These are phyloP conservation scores for Maudiozyma serrabonitensis DNA, from an alignment of 805 yeast genomes.

Conservation along the genomic window DNA sequence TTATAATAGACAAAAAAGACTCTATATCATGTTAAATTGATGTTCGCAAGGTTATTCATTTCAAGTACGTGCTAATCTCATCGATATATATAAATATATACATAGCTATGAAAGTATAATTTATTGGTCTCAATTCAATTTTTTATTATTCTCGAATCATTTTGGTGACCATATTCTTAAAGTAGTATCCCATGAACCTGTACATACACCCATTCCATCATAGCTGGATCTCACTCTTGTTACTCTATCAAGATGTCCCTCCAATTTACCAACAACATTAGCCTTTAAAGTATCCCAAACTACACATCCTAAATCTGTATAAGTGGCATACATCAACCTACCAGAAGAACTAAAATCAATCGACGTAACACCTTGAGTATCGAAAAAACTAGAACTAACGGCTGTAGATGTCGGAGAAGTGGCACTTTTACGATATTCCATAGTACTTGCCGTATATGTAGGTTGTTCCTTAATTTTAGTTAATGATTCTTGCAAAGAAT, in stretches of 20 bases:
- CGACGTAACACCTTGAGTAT: constrained; percentile 61
- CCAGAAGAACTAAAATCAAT: constrained; percentile 69
- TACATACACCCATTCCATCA: constrained; percentile 67
- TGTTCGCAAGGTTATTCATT: no score
- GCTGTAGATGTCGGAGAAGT: constrained; percentile 9
- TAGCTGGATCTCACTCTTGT: constrained; percentile 57
- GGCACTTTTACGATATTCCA: constrained; percentile 20
- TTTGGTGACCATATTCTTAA: constrained; percentile 55
- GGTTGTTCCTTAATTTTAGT: constrained; percentile 8
- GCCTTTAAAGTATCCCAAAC: constrained; percentile 70
- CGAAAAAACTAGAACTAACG: constrained; percentile 30
- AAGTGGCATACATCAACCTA: constrained; percentile 61
- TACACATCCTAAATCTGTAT: constrained; percentile 64
- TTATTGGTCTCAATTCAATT: background rate
- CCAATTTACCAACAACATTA: constrained; percentile 53
- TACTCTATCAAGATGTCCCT: constrained; percentile 54
- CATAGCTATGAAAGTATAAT: background rate
- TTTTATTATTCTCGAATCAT: background rate
- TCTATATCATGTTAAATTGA: no score
- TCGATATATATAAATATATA: no score
- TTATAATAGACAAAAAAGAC: no score
- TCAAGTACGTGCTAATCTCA: no score
- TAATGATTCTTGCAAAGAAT: constrained; percentile 26
- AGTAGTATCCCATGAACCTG: constrained; percentile 75
- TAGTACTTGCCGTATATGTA: constrained; percentile 16